A percentile compares a stretch with the other conserved stretches of the same genome.
Conservation (phyloP, 176 grass and related monocot species). For the Alloteropsis semialata region DNA sequence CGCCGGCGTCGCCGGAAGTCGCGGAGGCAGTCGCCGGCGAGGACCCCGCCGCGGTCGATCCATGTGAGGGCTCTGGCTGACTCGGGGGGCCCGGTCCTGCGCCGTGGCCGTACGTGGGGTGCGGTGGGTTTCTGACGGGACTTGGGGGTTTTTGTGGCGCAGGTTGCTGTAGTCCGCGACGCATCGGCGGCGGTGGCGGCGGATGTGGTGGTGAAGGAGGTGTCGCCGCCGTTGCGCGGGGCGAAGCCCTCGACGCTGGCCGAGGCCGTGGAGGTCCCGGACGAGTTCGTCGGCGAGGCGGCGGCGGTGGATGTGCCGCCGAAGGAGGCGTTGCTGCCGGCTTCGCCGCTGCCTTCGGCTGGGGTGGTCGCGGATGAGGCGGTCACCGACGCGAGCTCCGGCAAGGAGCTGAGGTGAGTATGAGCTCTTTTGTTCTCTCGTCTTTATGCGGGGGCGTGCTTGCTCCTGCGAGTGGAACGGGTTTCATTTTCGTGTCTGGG, state of each 20-base stretch:
- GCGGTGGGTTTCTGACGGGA: constrained; percentile 5
- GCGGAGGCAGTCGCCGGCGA: constrained; percentile 15
- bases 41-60: constrained; percentile 13
- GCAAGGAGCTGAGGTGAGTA: constrained; percentile 28
- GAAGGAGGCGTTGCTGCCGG: constrained; percentile 1
- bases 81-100: background rate
- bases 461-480: background rate
- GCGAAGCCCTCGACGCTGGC: background rate
- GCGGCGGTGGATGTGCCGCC: background rate
- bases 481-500: background rate
- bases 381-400: background rate
- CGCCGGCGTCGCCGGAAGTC: constrained; percentile 2
- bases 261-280: background rate
- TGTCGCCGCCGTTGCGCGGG: background rate
- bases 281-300: background rate
- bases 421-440: background rate
- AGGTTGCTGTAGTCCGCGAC: constrained; percentile 15
- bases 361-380: background rate
- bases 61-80: constrained; percentile 27
- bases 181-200: background rate
- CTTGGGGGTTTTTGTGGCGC: background rate
- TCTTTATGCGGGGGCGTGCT: background rate
- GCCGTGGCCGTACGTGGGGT: background rate
- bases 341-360: background rate
- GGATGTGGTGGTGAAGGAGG: constrained; percentile 27